Evolutionary conservation across 768 basidiomycete genomes (phyloP).

Genomic region (Lactarius indigo): DNA sequence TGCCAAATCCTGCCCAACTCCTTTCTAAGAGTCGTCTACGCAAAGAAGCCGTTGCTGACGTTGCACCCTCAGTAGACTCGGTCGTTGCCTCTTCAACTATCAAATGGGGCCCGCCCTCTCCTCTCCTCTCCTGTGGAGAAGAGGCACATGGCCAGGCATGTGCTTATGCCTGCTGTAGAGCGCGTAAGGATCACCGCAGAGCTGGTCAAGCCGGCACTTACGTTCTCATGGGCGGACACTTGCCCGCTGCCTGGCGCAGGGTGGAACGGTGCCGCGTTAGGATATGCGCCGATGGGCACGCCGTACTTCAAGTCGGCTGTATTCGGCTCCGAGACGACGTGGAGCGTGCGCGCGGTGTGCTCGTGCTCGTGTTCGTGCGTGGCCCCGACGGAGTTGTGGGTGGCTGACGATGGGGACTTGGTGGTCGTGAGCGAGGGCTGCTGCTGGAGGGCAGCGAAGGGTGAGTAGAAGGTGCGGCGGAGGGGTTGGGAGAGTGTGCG

Average conservation of each 20-base stretch:
- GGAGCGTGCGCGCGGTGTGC: slow-evolving; percentile 50
- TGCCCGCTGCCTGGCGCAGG: slow-evolving; percentile 32
- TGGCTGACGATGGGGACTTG: slow-evolving; percentile 31
- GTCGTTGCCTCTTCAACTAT: slow-evolving; percentile 41
- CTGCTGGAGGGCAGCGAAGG: slow-evolving; percentile 52
- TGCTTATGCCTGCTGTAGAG: slow-evolving; percentile 43
- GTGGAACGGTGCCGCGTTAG: slow-evolving; percentile 37
- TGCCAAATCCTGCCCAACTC: slow-evolving; percentile 44
- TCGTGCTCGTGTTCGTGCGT: slow-evolving; percentile 65
- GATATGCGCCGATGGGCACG: slow-evolving; percentile 66
- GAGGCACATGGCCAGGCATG: slow-evolving; percentile 45
- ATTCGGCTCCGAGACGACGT: slow-evolving; percentile 74
- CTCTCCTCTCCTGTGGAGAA: slow-evolving; percentile 44
- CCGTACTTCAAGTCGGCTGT: slow-evolving; percentile 55
- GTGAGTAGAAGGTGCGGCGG: slow-evolving; percentile 60
- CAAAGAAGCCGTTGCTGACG: slow-evolving; percentile 32
- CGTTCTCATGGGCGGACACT: slow-evolving; percentile 32
- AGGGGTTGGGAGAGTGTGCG: slow-evolving; percentile 31
- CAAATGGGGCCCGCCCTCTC: slow-evolving; percentile 43
- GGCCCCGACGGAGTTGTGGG: slow-evolving; percentile 22
- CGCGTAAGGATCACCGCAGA: slow-evolving; percentile 40
- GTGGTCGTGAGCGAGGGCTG: slow-evolving; percentile 36
- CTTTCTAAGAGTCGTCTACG: slow-evolving; percentile 35
- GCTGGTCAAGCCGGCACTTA: slow-evolving; percentile 39
- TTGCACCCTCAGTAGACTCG: slow-evolving; percentile 34